Percentiles rank a stretch among this genome's conserved stretches.
Evolutionary conservation across 768 basidiomycete genomes (phyloP).

Genomic region (Serendipita indica): DNA sequence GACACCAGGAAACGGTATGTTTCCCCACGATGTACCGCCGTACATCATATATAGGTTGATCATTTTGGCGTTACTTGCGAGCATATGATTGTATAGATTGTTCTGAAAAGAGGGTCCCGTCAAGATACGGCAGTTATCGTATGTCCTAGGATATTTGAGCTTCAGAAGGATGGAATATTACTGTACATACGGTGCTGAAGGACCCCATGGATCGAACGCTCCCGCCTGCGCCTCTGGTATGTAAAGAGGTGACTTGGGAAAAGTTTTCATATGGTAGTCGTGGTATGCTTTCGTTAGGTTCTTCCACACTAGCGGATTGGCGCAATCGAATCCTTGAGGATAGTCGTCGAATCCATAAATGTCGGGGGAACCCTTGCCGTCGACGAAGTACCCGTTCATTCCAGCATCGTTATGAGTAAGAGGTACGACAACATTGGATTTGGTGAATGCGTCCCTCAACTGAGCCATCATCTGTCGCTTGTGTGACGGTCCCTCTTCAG

Average conservation of each 20-base stretch:
- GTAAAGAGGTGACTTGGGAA: conserved; percentile 21
- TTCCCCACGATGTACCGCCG: conserved; percentile 80
- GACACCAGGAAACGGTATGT: conserved; percentile 61
- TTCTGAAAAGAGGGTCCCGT: conserved; percentile 63
- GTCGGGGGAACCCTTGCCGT: conserved; percentile 63
- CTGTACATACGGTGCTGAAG: conserved; percentile 43
- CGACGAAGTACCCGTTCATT: conserved; percentile 44
- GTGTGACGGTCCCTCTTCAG: conserved; percentile 27
- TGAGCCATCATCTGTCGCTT: conserved; percentile 45
- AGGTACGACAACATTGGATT: conserved; percentile 48
- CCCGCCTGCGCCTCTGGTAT: conserved; percentile 52
- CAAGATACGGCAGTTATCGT: conserved; percentile 44
- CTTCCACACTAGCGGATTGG: conserved; percentile 50
- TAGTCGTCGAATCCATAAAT: conserved; percentile 36
- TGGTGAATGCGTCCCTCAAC: conserved; percentile 39
- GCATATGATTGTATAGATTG: conserved; percentile 64
- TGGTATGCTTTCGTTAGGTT: conserved; percentile 51
- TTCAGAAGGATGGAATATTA: not conserved
- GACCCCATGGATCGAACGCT: conserved; percentile 71
- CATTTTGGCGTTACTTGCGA: conserved; percentile 69
- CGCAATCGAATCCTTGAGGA: conserved; percentile 61
- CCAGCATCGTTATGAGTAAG: conserved; percentile 63
- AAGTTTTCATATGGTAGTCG: conserved; percentile 35
- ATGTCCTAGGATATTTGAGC: conserved; percentile 18
- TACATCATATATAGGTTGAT: conserved; percentile 80